Base-by-base conservation (phyloP, 148 eudicot genomes). In the Nepenthes gracilis region DNA sequence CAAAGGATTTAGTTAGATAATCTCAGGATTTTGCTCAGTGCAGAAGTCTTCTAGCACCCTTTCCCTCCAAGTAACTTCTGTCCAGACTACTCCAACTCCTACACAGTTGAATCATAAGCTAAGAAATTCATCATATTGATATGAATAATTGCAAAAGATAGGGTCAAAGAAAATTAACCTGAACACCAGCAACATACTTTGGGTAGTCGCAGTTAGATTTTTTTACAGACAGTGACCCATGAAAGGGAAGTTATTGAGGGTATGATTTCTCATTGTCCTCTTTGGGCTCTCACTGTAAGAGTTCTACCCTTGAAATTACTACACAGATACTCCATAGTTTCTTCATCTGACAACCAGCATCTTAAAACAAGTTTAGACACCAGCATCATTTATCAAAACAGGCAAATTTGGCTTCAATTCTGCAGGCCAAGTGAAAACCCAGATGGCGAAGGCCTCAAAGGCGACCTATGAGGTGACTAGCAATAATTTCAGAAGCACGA, bases 21-120 rank as follows among this genome's bases (percentile, higher is more conserved):
- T 86, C 77, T 89, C 99, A 61, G 86, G 75, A 69, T 72, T 74
- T 76, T 89, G 97, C 65, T 80, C 80, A 58, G 83, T 71, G 72
- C 96, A 84, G 55, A 74, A 74, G 68, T 94, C 99, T 71, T 89
- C 96, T 47, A 94, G 71, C 53, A 95, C 96, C 96, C 89, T 89
- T 81, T 94, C 96, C 74, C 99, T 81, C 71, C 99, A 76, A 65
- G 89, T 84, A 34, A 95, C 97, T 68, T 97, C 99, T 2, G 95
- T 89, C 70, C 89, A 79, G 38, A 94, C 97, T 69, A 80, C 86
- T 64, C 89, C 95, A 37, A 94, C 96, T 48, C 99, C 99, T 94
- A 81, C 68, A 67, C 15, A 5, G n/a, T 23, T 23, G 36, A 63
- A 23, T 0, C 13, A 12, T 50, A 49, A 5, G 64, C 56, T 23